Conservation (phyloP, 768 basidiomycete species). For the Mycena chlorophos region DNA sequence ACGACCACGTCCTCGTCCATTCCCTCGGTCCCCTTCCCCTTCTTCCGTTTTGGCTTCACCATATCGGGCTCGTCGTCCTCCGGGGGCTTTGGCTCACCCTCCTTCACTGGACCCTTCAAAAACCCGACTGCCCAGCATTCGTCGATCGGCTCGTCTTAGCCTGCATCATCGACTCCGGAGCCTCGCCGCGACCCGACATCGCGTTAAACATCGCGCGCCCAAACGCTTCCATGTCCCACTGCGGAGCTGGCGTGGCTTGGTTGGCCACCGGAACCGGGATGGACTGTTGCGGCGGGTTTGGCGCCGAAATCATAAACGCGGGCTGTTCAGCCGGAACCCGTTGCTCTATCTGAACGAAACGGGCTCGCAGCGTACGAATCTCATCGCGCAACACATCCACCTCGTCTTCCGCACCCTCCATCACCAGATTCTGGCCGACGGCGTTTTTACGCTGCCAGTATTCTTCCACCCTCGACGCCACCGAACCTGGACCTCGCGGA, state of each 20-base stretch:
- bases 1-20: not conserved
- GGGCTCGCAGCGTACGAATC: constrained; percentile 9
- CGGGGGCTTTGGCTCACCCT: constrained; percentile 2
- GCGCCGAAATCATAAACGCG: not conserved
- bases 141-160: not conserved
- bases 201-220: constrained; percentile 6
- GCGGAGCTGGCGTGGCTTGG: not conserved
- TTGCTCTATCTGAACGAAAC: constrained; percentile 5
- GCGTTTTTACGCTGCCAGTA: constrained; percentile 10
- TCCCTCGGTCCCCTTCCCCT: not conserved
- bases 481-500: constrained; percentile 4
- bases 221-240: constrained; percentile 5
- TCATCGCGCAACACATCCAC: constrained; percentile 1
- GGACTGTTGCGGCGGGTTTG: not conserved
- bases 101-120: constrained; percentile 12
- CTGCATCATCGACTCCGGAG: constrained; percentile 5
- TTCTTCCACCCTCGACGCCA: constrained; percentile 5
- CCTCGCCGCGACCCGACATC: not conserved
- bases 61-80: constrained; percentile 4
- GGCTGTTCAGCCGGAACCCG: not conserved
- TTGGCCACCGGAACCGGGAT: not conserved
- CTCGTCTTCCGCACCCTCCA: not conserved
- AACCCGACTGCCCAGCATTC: constrained; percentile 9
- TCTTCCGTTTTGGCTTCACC: no score
- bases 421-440: constrained; percentile 1